These are phyloP conservation scores for Globisporangium alternatum DNA, from an alignment of 352 stramenopile species.

Conservation along the genomic window DNA sequence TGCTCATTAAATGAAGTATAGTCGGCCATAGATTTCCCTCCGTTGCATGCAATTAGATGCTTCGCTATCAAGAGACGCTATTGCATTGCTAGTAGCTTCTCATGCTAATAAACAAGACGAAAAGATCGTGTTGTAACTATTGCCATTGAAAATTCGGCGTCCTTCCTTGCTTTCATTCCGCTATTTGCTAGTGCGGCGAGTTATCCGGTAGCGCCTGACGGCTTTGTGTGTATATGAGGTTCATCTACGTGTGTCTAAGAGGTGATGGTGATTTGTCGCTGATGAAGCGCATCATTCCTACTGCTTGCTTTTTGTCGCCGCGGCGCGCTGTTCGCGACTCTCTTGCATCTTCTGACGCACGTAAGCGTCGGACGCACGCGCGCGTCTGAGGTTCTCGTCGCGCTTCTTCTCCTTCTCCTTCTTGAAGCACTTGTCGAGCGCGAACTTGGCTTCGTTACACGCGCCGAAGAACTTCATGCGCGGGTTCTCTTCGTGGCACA, in stretches of 20 bases:
- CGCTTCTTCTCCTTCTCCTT: conserved; percentile 64
- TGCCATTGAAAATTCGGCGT: neutral
- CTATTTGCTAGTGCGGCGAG: neutral
- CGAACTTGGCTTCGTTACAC: conserved; percentile 70
- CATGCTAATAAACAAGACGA: neutral
- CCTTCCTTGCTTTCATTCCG: neutral
- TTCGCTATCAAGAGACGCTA: neutral
- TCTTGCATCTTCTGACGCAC: conserved; percentile 80
- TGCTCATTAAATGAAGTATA: conserved; percentile 15
- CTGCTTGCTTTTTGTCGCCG: conserved; percentile 11
- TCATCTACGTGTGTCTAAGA: neutral
- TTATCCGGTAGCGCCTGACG: neutral
- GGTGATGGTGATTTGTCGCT: neutral
- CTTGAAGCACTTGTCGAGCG: conserved; percentile 77
- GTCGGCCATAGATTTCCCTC: conserved; percentile 2
- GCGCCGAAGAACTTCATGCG: conserved; percentile 74
- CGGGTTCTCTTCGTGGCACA: conserved; percentile 76
- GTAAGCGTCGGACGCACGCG: conserved; percentile 63
- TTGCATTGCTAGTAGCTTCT: neutral
- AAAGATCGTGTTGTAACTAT: neutral
- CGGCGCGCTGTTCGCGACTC: conserved; percentile 49
- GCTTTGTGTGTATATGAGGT: neutral
- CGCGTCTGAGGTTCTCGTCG: conserved; percentile 58
- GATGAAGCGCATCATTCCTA: neutral
- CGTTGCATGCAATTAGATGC: neutral